phyloP scores from a whole-genome alignment of 305 asterid species.

The Fraxinus sp. region DNA sequence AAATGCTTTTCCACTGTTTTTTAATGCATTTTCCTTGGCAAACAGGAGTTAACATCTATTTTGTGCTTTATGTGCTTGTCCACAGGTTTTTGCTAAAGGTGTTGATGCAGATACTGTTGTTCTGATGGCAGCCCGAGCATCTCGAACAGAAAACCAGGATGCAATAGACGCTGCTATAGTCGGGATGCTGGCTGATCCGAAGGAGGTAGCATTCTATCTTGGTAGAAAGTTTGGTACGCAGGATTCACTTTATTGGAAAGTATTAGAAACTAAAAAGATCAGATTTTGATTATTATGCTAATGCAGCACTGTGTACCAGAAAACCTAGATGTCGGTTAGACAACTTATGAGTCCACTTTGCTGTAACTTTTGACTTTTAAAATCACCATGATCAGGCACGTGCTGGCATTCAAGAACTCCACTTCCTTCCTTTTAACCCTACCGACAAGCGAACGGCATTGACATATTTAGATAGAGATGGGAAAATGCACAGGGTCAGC shows the following conservation, averaged over 20 bases:
- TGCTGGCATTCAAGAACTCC: slow-evolving; percentile 71
- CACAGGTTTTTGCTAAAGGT: slow-evolving; percentile 80
- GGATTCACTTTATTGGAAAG: not conserved
- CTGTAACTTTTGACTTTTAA: slow-evolving; percentile 22
- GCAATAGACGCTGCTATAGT: slow-evolving; percentile 96
- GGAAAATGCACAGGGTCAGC: slow-evolving; percentile 79
- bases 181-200: slow-evolving; percentile 94
- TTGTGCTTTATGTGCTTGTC: slow-evolving; percentile 9
- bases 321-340: not conserved
- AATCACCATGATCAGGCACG: slow-evolving; percentile 65
- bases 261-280: not conserved
- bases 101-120: slow-evolving; percentile 89
- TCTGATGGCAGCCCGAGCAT: slow-evolving; percentile 97
- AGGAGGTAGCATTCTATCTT: slow-evolving; percentile 58
- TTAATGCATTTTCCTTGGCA: not conserved
- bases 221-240: not conserved
- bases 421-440: slow-evolving; percentile 80
- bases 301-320: not conserved
- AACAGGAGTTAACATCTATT: slow-evolving; percentile 1
- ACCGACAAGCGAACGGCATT: slow-evolving; percentile 80
- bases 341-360: not conserved
- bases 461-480: slow-evolving; percentile 67
- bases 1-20: not conserved
- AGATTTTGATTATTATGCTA: not conserved
- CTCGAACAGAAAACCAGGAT: slow-evolving; percentile 93